Evolutionary conservation across 2,329 filamentous ascomycete genomes (phyloP).

Genomic region (Apiospora marii): DNA sequence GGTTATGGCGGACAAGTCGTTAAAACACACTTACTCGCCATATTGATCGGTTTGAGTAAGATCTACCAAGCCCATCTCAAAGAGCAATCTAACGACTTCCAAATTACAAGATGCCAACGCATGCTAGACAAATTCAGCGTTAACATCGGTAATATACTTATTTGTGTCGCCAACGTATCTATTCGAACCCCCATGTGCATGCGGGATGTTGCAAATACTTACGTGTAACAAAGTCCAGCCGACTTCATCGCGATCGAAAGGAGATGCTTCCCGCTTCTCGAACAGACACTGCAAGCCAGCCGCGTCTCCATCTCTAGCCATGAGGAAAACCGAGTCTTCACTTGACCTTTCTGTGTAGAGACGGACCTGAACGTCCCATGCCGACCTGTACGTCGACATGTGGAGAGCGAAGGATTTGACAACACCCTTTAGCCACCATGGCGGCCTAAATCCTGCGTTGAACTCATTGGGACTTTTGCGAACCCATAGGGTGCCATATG

Average conservation of each 20-base stretch:
- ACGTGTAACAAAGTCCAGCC: not conserved
- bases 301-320: not conserved
- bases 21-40: not conserved
- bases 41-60: not conserved
- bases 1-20: not conserved
- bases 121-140: not conserved
- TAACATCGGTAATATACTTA: not conserved
- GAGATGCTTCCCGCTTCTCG: not conserved
- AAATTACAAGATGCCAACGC: accelerated
- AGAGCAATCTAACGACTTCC: not conserved
- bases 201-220: not conserved
- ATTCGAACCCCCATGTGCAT: too few relatives aligned
- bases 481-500: not conserved
- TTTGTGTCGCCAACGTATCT: too few relatives aligned
- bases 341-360: not conserved
- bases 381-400: not conserved
- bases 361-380: not conserved
- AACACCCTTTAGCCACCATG: not conserved
- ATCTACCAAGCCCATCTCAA: not conserved
- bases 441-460: not conserved
- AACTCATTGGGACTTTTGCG: not conserved
- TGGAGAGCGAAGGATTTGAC: not conserved
- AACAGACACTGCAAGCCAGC: not conserved
- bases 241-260: not conserved
- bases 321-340: not conserved